Conservation (phyloP, 176 grass and related monocot species). For the Chrysopogon serrulatus region DNA sequence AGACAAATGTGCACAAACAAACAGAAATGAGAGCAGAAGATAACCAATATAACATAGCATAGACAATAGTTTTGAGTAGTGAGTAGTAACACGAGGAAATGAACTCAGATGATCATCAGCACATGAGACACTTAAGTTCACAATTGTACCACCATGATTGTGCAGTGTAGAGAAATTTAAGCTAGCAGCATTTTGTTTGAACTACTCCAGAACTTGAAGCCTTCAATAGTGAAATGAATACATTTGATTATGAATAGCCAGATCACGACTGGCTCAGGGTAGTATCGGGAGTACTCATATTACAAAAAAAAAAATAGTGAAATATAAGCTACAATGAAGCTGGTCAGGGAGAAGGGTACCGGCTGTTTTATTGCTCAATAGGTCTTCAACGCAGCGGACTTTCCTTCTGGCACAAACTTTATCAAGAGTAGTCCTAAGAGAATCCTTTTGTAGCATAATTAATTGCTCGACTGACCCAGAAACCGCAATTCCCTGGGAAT, state of each 20-base stretch:
- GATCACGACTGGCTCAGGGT: neutral
- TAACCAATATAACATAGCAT: neutral
- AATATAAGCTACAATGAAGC: neutral
- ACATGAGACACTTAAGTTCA: neutral
- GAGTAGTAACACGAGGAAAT: neutral
- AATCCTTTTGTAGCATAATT: constrained; percentile 59
- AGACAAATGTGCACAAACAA: neutral
- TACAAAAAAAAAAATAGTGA: neutral
- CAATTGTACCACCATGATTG: neutral
- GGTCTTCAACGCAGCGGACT: constrained; percentile 57
- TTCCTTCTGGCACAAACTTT: constrained; percentile 60
- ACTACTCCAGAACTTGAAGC: neutral
- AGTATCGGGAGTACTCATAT: neutral
- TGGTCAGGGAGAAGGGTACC: constrained; percentile 38
- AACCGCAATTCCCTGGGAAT: constrained; percentile 55
- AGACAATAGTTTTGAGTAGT: neutral
- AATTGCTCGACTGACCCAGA: constrained; percentile 62
- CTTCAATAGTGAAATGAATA: neutral
- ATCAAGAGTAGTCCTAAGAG: constrained; percentile 52
- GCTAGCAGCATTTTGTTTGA: neutral
- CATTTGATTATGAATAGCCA: constrained; percentile 12
- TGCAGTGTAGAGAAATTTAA: neutral
- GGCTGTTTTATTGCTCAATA: constrained; percentile 35
- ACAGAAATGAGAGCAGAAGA: neutral
- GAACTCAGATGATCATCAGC: neutral